These are phyloP conservation scores for Arthrobotrys musiformis DNA, from an alignment of 2,329 filamentous ascomycete species.

Conservation along the genomic window DNA sequence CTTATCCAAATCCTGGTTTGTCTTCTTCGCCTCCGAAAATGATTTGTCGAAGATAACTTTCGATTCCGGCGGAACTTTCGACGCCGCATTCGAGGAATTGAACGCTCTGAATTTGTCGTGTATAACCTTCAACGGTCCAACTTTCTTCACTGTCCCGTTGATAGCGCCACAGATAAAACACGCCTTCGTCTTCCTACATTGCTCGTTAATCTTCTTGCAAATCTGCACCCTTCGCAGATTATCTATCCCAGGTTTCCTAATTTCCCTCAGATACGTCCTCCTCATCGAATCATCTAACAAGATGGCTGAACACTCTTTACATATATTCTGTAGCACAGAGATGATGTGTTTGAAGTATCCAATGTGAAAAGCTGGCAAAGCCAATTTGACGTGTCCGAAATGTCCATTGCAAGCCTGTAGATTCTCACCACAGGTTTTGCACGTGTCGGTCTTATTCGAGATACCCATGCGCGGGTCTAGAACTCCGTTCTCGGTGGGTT, in stretches of 20 bases:
- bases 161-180: conserved; percentile 83
- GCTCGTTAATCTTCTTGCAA: conserved; percentile 86
- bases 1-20: conserved; percentile 85
- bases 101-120: conserved; percentile 92
- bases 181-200: conserved; percentile 84
- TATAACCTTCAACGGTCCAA: conserved; percentile 88
- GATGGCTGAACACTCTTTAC: conserved; percentile 90
- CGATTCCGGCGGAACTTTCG: conserved; percentile 82
- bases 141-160: conserved; percentile 92
- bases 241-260: conserved; percentile 84
- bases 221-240: conserved; percentile 85
- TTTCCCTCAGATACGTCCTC: conserved; percentile 78
- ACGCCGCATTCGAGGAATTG: conserved; percentile 86
- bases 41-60: conserved; percentile 88
- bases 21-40: conserved; percentile 80
- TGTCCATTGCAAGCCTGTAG: conserved; percentile 91
- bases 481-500: conserved; percentile 83
- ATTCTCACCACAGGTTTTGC: conserved; percentile 82
- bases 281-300: conserved; percentile 83
- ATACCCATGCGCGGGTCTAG: conserved; percentile 89
- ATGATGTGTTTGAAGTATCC: conserved; percentile 95
- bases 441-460: conserved; percentile 82
- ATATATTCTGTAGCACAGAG: conserved; percentile 91
- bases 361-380: conserved; percentile 92
- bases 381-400: conserved; percentile 91